A percentile compares a stretch with the other conserved stretches of the same genome.
Evolutionary conservation across 176 grass and related monocot species (phyloP).

Genomic region (Pontederia paniculata): DNA sequence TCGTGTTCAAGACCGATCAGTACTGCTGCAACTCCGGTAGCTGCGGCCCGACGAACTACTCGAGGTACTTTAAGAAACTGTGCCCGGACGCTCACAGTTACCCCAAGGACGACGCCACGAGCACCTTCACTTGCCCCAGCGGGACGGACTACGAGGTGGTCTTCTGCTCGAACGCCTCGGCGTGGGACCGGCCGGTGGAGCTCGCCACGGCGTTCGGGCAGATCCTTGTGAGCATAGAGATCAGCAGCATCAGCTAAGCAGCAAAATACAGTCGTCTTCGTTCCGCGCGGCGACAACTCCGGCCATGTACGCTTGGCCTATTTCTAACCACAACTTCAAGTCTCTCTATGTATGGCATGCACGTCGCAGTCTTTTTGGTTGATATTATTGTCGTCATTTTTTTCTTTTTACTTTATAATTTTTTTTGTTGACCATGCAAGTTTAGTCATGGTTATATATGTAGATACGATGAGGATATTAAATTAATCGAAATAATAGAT

Average conservation of each 20-base stretch:
- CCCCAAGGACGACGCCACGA: slow-evolving; percentile 24
- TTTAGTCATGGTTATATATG: too few relatives aligned
- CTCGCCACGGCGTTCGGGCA: background rate
- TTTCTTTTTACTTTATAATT: too few relatives aligned
- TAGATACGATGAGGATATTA: too few relatives aligned
- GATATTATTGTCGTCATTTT: too few relatives aligned
- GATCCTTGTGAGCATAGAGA: background rate
- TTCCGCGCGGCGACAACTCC: too few relatives aligned
- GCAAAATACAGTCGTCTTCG: too few relatives aligned
- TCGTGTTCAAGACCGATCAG: slow-evolving; percentile 21
- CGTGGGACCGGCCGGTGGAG: background rate
- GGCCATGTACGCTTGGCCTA: too few relatives aligned
- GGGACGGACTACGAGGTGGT: slow-evolving; percentile 37
- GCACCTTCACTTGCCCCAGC: slow-evolving; percentile 30
- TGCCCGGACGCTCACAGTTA: slow-evolving; percentile 40
- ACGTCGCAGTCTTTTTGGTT: too few relatives aligned
- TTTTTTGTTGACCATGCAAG: too few relatives aligned
- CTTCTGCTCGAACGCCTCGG: slow-evolving; percentile 28
- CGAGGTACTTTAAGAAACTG: slow-evolving; percentile 26
- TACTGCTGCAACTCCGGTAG: slow-evolving; percentile 22
- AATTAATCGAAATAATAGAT: too few relatives aligned
- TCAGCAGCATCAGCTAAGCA: background rate
- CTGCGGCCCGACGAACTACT: slow-evolving; percentile 32
- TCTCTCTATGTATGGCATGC: too few relatives aligned
- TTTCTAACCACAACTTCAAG: too few relatives aligned